Conservation (phyloP, 352 stramenopile species). For the Phytophthora sp. region DNA sequence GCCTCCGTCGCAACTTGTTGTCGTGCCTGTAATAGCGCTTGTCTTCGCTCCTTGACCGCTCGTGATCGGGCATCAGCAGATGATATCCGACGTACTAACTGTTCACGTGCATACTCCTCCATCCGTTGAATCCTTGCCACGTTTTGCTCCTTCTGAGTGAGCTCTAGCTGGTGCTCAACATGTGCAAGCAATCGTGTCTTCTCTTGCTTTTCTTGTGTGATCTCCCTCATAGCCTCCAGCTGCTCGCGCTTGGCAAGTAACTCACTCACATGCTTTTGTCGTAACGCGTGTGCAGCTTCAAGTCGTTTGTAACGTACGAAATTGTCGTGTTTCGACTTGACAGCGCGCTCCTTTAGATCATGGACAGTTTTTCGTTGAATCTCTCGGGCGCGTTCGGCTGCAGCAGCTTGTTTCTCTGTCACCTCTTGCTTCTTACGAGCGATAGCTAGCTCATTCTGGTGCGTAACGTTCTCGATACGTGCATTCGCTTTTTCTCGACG, state of each 20-base stretch:
- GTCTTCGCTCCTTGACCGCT: conserved; percentile 69
- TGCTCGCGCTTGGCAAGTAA: conserved; percentile 54
- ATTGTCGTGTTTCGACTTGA: conserved; percentile 73
- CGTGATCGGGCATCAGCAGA: conserved; percentile 65
- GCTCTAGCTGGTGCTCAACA: conserved; percentile 59
- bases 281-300: conserved; percentile 52
- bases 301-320: conserved; percentile 67
- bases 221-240: conserved; percentile 42
- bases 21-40: conserved; percentile 57
- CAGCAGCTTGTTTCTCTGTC: conserved; percentile 60
- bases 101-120: conserved; percentile 67
- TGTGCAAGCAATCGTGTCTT: conserved; percentile 52
- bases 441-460: conserved; percentile 66
- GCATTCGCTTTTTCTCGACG: conserved; percentile 57
- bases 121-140: conserved; percentile 79
- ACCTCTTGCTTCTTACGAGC: conserved; percentile 71
- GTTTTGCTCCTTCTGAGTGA: conserved; percentile 70
- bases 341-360: conserved; percentile 64
- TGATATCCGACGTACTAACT: conserved; percentile 61
- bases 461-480: conserved; percentile 58
- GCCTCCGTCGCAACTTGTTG: conserved; percentile 71
- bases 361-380: conserved; percentile 64
- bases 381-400: conserved; percentile 54
- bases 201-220: conserved; percentile 45
- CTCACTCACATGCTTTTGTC: conserved; percentile 43